A percentile compares a stretch with the other conserved stretches of the same genome.
phyloP scores from a whole-genome alignment of 441 rosid species.

The Bruguiera hainesii region DNA sequence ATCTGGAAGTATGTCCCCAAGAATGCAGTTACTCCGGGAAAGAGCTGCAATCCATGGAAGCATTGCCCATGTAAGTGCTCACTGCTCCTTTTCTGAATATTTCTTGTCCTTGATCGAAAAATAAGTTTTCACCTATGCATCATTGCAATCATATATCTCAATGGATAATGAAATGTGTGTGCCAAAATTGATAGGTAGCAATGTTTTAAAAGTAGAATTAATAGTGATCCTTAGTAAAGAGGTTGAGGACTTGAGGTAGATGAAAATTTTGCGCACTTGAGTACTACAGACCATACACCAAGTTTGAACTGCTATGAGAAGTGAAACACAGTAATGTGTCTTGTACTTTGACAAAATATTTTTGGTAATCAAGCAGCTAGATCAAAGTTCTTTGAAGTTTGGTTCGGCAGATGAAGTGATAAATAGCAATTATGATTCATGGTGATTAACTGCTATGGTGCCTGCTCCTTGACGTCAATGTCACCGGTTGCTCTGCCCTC shows the following conservation, averaged over 20 bases:
- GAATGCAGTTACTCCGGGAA: slow-evolving; percentile 81
- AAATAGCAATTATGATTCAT: too few relatives aligned
- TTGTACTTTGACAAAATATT: background rate
- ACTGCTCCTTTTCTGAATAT: slow-evolving; percentile 13
- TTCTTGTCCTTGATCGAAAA: background rate
- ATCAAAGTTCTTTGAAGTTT: too few relatives aligned
- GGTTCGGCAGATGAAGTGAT: too few relatives aligned
- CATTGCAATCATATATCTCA: background rate
- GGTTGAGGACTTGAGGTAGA: background rate
- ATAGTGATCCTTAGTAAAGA: background rate
- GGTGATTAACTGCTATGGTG: too few relatives aligned
- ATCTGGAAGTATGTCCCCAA: slow-evolving; percentile 92
- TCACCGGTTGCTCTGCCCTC: too few relatives aligned
- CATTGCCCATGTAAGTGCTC: slow-evolving; percentile 59
- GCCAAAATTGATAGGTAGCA: background rate
- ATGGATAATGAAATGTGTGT: background rate
- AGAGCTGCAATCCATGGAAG: slow-evolving; percentile 94
- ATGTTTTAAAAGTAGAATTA: background rate
- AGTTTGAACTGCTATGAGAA: background rate
- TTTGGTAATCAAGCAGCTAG: too few relatives aligned
- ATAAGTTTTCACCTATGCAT: slow-evolving; percentile 4
- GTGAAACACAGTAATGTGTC: background rate
- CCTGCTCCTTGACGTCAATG: too few relatives aligned
- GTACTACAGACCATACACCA: background rate
- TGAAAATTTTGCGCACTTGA: background rate